phyloP scores from a whole-genome alignment of 1,284 basidiomycete genomes.

The Kwoniella shivajii region DNA sequence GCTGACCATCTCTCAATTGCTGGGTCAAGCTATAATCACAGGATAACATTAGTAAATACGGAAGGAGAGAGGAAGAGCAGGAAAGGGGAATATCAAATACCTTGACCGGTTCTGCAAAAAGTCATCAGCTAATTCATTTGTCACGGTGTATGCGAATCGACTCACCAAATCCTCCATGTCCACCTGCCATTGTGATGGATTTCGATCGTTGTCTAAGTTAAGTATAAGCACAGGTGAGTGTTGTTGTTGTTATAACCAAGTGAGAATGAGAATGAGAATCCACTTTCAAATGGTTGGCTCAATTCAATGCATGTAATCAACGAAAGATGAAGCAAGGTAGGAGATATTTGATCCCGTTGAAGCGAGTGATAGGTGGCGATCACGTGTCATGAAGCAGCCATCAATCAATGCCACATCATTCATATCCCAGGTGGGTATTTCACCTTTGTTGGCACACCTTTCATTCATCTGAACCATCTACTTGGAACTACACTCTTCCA shows the following conservation, averaged over 20 bases:
- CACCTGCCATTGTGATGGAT: constrained; percentile 45
- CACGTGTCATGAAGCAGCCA: no score
- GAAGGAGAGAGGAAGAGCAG: not conserved
- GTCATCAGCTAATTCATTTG: constrained; percentile 7
- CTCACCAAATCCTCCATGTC: constrained; percentile 41
- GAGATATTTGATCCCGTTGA: constrained; percentile 9
- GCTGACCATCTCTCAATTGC: constrained; percentile 75
- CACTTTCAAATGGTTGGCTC: constrained; percentile 4
- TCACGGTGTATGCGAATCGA: constrained; percentile 2
- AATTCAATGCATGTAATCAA: not conserved
- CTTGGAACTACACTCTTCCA: no score
- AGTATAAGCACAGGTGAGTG: not conserved
- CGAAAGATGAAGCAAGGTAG: not conserved
- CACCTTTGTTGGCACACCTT: not conserved
- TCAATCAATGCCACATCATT: no score
- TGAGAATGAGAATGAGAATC: constrained; percentile 5
- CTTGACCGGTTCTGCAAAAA: constrained; percentile 40
- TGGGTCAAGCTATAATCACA: constrained; percentile 64
- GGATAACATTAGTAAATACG: not conserved
- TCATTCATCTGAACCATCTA: no score
- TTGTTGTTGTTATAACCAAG: not conserved
- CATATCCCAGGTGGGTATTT: no score
- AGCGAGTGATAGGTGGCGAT: not conserved
- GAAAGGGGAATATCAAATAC: constrained; percentile 27
- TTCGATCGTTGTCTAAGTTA: not conserved